A percentile compares a stretch with the other conserved stretches of the same genome.
Evolutionary conservation across 345 rosid genomes (phyloP).

Genomic region (Leavenworthia alabamica): DNA sequence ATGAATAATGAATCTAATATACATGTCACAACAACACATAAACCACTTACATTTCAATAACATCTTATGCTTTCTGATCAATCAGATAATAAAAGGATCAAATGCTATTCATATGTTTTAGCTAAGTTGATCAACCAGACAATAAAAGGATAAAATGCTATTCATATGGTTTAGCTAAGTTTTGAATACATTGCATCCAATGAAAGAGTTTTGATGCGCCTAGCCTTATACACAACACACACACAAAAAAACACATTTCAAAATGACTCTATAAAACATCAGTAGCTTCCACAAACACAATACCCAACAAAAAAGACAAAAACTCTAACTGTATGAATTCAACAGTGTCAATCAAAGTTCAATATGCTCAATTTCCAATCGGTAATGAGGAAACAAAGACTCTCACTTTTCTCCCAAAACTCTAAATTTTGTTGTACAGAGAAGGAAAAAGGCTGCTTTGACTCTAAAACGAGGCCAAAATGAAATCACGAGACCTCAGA

Average conservation of each 20-base stretch:
- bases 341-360: neutral
- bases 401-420: neutral
- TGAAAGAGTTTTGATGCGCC: neutral
- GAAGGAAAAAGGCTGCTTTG: neutral
- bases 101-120: neutral
- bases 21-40: neutral
- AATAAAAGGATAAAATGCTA: too few relatives aligned
- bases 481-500: constrained; percentile 9
- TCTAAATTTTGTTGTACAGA: neutral
- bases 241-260: neutral
- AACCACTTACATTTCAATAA: neutral
- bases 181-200: neutral
- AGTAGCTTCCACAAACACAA: neutral
- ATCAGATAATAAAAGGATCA: neutral
- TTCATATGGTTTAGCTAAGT: neutral
- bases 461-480: neutral
- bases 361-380: neutral
- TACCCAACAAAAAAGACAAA: neutral
- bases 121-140: too few relatives aligned
- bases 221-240: neutral
- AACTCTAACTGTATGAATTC: neutral
- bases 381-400: neutral
- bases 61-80: neutral
- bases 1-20: neutral
- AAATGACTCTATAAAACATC: neutral